Base-by-base conservation (phyloP, 208 protist species). In the Endotrypanum monterogeii region DNA sequence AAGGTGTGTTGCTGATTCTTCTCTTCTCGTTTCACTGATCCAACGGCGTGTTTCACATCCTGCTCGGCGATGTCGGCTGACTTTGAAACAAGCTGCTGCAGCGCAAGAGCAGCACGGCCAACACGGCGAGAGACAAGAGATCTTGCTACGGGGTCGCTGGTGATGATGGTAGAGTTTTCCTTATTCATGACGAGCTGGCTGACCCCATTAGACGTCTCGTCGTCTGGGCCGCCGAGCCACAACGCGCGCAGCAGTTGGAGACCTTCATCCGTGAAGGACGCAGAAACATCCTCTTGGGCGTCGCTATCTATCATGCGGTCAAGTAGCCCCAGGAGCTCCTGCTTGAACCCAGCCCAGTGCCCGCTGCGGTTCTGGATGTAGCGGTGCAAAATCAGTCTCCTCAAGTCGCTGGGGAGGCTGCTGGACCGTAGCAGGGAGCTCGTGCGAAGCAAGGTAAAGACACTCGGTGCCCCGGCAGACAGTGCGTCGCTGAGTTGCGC, bases 321-420 rank as follows among this genome's bases (percentile, higher is more conserved):
- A n/a, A 96, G 78, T 37, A 84, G 28, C 50, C 80, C 68, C 2
- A 85, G 48, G 30, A 94, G 74, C 58, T 83, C 73, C 12, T 56
- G 65, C 74, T 88, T 90, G 25, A 85, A 80, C 37, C 74, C 51
- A 20, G 68, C 73, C 90, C 90, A 94, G 70, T 90, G 86, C 18
- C 92, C 92, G 55, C 83, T 93, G 51, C 92, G 90, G 76, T 97
- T 97, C 39, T 85, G 75, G 56, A 97, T 85, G 81, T 97, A 97
- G 25, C 88, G 83, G 73, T 95, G 89, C 67, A 89, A 60, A 65
- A 95, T 78, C 32, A 72, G 39, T 54, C 72, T 67, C 44, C 77
- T 68, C 14, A 94, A 72, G 54, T 80, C 83, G 55, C 61, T 48
- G 28, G 44, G 4, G 8, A 39, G 62, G 52, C 62, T 60, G 35